Evolutionary conservation across 2,329 filamentous ascomycete genomes (phyloP).

Genomic region (Penicillium capsulatum): DNA sequence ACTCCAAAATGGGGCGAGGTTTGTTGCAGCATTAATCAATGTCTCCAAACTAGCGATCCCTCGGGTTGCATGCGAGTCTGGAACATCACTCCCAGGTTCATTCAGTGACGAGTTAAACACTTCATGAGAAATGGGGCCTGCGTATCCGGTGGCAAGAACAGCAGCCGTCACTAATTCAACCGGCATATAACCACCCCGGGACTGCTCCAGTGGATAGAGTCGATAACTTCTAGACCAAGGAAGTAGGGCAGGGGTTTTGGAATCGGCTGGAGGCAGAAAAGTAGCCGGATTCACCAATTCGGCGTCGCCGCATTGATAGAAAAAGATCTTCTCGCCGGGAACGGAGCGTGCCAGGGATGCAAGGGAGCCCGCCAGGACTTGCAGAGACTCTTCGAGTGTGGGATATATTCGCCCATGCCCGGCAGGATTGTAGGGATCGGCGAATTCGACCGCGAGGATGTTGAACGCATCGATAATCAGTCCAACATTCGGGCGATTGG

Average conservation of each 20-base stretch:
- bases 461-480: constrained; percentile 34
- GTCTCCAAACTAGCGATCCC: constrained; percentile 22
- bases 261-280: constrained; percentile 21
- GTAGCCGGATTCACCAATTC: constrained; percentile 24
- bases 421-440: constrained; percentile 28
- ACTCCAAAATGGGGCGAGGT: constrained; percentile 24
- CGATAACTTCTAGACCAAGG: constrained; percentile 33
- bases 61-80: constrained; percentile 23
- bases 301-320: constrained; percentile 33
- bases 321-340: constrained; percentile 33
- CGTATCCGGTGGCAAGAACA: constrained; percentile 31
- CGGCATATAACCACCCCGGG: constrained; percentile 31
- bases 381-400: constrained; percentile 24
- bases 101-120: constrained; percentile 32
- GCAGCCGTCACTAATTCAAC: constrained; percentile 30
- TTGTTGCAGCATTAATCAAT: constrained; percentile 13
- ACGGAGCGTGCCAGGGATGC: constrained; percentile 23
- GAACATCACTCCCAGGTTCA: constrained; percentile 16
- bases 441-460: constrained; percentile 32
- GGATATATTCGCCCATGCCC: constrained; percentile 30
- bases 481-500: constrained; percentile 32
- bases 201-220: constrained; percentile 27
- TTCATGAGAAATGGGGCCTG: constrained; percentile 31
- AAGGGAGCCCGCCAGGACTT: constrained; percentile 25
- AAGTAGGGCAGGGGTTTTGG: constrained; percentile 22